Base-by-base conservation (phyloP, 2,329 filamentous ascomycete species). In the Fusarium torulosum region DNA sequence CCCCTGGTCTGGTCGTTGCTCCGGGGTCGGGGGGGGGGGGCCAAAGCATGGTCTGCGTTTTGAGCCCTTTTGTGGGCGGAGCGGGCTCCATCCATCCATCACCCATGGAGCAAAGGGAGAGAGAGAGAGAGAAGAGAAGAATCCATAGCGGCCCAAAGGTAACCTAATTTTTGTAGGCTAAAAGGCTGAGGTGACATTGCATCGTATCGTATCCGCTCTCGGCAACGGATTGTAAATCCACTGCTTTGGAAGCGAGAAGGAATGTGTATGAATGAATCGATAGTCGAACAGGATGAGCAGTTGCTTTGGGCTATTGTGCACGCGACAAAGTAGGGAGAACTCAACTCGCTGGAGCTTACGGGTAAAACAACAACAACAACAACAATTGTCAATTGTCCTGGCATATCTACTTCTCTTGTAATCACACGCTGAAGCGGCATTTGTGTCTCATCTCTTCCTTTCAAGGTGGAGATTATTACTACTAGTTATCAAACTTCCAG, bases 151-250 rank as follows among this genome's bases (percentile, higher is more conserved):
- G 27, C 57, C 53, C 44, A 59, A 59, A 35, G 51, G 51, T 33
- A 45, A 38, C 51, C 56, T 29, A 55, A 33, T 31, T 19, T 40
- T 37, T 10, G 10, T 43, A 63, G 59, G 58, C 59, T 63, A 61
- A 61, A 44, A 27, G 15, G 15, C 20, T 20, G 25, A 42, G 41
- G 51, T 60, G 43, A n/a, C 46, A 56, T 50, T 29, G 40, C 44
- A 61, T 57, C 35, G 52, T 37, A 46, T 66, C 40, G 54, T 67
- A 61, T 66, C 65, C 65, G 59, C 54, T 53, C 52, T 66, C 60
- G 37, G 59, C 35, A 63, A 37, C 44, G 43, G n/a, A 50, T 51
- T 49, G 41, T 4, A 53, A 64, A 59, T 59, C 64, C 64, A 68
- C 49, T 43, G 23, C 46, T 52, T 53, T 38, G 53, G 65, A 56